Evolutionary conservation across 2,329 filamentous ascomycete species (phyloP), one percentile per base, ranked within the genome.

Genomic region (Byssochlamys sp.): DNA sequence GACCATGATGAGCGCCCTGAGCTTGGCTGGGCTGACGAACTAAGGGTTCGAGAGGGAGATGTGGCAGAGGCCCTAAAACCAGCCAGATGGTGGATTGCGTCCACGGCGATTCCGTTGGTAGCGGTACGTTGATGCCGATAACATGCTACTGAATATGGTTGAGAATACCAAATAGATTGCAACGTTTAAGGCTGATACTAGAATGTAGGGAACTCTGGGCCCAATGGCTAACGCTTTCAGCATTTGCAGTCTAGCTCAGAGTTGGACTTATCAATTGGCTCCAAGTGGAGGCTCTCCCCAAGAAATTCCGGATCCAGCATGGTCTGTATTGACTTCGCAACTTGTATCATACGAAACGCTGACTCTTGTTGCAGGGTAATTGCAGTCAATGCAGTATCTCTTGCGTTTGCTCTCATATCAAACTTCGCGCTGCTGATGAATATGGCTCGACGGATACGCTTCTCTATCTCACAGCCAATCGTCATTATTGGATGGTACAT

Each of bases 401-500:
- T 85, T 3, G 72, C 72, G 14, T 78, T 77, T 56, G 82, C 82
- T 0, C 66, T 85, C 9, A 66, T 77, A 4, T 80, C 81, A 7
- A 85, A 85, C 58, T 63, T 79, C 12, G 73, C 78, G 2, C 69
- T 85, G 5, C 73, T 84, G 1, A 72, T 84, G 26, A 84, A 84
- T 66, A 85, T 85, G 82, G 79, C 81, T 1, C 75, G 77, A 26
- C 74, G 81, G 11, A 64, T 85, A 9, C 71, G 74, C 0, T 85
- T 85, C 65, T 71, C 73, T 3, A 71, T 83, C 27, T 81, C 82
- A 0, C 82, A 84, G 63, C 80, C 82, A 1, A 80, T 84, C 50
- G 84, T 81, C 0, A 82, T 85, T 33, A 63, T 78, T n/a, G 81
- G 82, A n/a, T 85, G 81, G 71, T 78, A 81, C 52, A 62, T 82